A percentile compares a stretch with the other conserved stretches of the same genome.
phyloP scores from a whole-genome alignment of 2,329 filamentous ascomycete genomes.

The Rugonectria rugulosa region DNA sequence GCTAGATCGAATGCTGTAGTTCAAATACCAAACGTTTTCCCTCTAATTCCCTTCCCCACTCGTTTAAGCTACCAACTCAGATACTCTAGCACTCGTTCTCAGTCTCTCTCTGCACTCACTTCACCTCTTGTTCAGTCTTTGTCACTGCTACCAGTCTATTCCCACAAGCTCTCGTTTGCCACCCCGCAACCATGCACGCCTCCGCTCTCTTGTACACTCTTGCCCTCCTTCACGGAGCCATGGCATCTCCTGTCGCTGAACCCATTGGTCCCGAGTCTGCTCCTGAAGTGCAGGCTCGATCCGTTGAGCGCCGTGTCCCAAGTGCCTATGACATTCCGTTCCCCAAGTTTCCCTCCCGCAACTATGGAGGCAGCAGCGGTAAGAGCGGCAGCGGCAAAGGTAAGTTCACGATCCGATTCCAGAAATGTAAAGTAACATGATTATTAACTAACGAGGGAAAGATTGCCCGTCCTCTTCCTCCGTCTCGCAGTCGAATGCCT shows the following conservation, averaged over 20 bases:
- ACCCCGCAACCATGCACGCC: constrained; percentile 23
- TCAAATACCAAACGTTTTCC: neutral
- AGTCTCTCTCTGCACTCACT: neutral
- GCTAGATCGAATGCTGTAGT: neutral
- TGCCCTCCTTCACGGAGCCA: constrained; percentile 14
- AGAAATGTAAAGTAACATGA: no score
- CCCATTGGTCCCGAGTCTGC: neutral
- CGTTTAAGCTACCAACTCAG: neutral
- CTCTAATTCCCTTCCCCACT: neutral
- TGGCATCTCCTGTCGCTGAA: constrained; percentile 15
- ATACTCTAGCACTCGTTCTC: neutral
- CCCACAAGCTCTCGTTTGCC: neutral
- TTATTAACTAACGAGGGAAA: neutral
- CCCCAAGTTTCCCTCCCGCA: constrained; percentile 8
- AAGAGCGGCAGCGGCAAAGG: neutral
- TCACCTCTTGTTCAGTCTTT: no score
- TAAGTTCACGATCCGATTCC: neutral
- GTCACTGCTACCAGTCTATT: neutral
- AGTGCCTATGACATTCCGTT: constrained; percentile 20
- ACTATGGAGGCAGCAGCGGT: neutral
- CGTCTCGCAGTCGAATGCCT: constrained; percentile 13
- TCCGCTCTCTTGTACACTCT: constrained; percentile 19
- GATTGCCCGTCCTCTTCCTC: neutral
- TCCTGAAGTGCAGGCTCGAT: constrained; percentile 16
- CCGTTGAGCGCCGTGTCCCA: constrained; percentile 18